A percentile compares a stretch with the other conserved stretches of the same genome.
These are phyloP conservation scores for Colletotrichum eleusines DNA, from an alignment of 2,329 filamentous ascomycete genomes.

Conservation along the genomic window DNA sequence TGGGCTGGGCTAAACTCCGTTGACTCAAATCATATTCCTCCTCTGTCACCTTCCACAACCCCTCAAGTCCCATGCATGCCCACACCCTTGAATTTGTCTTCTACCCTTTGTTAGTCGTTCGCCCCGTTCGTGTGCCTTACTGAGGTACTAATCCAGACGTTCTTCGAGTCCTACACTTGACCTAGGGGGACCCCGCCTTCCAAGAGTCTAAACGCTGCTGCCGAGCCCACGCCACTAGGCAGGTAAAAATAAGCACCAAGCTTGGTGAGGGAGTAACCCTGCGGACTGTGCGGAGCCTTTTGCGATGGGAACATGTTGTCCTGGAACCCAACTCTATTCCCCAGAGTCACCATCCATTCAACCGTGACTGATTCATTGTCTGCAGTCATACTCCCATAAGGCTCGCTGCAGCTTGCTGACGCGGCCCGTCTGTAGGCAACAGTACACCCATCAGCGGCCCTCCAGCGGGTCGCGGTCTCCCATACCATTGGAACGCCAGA, in stretches of 20 bases:
- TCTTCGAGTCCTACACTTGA: slow-evolving; percentile 6
- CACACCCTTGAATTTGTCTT: slow-evolving; percentile 17
- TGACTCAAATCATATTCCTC: slow-evolving; percentile 32
- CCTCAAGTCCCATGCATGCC: slow-evolving; percentile 6
- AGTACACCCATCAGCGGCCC: slow-evolving; percentile 23
- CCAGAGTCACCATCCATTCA: slow-evolving; percentile 11
- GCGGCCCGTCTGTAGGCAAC: slow-evolving; percentile 36
- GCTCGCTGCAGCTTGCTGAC: slow-evolving; percentile 34
- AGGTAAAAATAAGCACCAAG: slow-evolving; percentile 39
- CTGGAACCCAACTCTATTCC: slow-evolving; percentile 4
- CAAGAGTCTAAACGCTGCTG: slow-evolving; percentile 25
- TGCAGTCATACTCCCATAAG: slow-evolving; percentile 20
- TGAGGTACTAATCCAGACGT: too few relatives aligned
- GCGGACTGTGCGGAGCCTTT: slow-evolving; percentile 15
- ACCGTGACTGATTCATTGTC: neutral
- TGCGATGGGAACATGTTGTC: slow-evolving; percentile 18
- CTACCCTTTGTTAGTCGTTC: neutral
- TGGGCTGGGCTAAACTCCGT: slow-evolving; percentile 24
- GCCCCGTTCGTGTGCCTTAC: slow-evolving; percentile 38
- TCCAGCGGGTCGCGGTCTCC: slow-evolving; percentile 24
- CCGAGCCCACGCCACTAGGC: slow-evolving; percentile 20
- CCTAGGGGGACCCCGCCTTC: slow-evolving; percentile 17
- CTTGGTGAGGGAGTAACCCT: slow-evolving; percentile 18
- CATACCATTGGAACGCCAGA: slow-evolving; percentile 32
- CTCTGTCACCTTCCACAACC: neutral